Percentiles rank a stretch among this genome's conserved stretches.
Evolutionary conservation across 805 yeast species (phyloP).

Genomic region (Hanseniaspora nectarophila): DNA sequence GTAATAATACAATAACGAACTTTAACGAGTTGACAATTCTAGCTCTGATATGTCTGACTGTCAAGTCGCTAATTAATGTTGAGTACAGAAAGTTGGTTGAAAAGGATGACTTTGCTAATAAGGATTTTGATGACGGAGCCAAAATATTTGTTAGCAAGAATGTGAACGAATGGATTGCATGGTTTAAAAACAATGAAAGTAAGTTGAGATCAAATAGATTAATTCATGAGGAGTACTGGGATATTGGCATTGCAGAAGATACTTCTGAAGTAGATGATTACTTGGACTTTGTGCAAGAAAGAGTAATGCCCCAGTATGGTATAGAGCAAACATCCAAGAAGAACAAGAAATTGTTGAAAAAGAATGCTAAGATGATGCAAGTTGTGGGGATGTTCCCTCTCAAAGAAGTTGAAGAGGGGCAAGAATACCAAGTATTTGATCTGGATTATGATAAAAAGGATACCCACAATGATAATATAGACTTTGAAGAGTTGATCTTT

Average conservation of each 20-base stretch:
- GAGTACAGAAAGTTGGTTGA: not conserved
- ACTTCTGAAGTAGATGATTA: not conserved
- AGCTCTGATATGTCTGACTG: not conserved
- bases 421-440: not conserved
- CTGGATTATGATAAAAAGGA: not conserved
- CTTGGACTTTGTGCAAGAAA: constrained; percentile 4
- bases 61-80: not conserved
- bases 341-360: constrained; percentile 1
- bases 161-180: not conserved
- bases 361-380: not conserved
- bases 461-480: not conserved
- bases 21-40: constrained; percentile 3
- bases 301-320: not conserved
- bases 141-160: not conserved
- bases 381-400: constrained; percentile 2
- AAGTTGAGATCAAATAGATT: not conserved
- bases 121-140: constrained; percentile 5
- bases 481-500: not conserved
- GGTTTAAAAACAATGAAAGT: not conserved
- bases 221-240: constrained; percentile 5
- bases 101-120: not conserved
- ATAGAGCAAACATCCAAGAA: not conserved
- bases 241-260: not conserved
- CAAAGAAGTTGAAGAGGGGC: not conserved
- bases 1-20: not conserved